These are phyloP conservation scores for Aspergillus conjunctus DNA, from an alignment of 495 filamentous ascomycete genomes.

Conservation along the genomic window DNA sequence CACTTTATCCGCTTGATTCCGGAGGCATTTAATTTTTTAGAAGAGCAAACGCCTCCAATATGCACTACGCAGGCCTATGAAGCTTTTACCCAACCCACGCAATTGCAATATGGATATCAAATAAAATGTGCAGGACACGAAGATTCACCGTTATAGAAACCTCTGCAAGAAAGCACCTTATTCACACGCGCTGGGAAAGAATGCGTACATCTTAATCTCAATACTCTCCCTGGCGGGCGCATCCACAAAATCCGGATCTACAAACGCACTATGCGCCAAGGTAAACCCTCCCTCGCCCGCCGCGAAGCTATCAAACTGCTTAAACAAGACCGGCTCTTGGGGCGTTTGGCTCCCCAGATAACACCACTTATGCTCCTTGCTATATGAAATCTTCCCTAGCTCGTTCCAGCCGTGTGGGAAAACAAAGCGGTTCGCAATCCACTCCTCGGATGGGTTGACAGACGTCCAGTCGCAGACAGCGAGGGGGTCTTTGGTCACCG, in stretches of 20 bases:
- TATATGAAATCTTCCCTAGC: conserved; percentile 20
- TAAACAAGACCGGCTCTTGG: conserved; percentile 35
- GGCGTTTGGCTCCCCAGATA: conserved; percentile 30
- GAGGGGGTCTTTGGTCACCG: conserved; percentile 55
- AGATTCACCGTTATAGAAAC: no score
- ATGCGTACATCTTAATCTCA: conserved; percentile 45
- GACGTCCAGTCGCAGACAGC: conserved; percentile 40
- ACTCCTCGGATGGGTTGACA: conserved; percentile 24
- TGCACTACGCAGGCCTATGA: no score
- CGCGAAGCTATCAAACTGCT: conserved; percentile 36
- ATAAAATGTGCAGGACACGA: no score
- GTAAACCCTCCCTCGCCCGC: conserved; percentile 14
- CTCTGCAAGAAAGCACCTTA: no score
- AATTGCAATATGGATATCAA: no score
- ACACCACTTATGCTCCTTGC: conserved; percentile 31
- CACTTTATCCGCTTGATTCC: neutral
- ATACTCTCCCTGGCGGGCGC: conserved; percentile 55
- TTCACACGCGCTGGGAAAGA: no score
- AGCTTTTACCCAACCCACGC: no score
- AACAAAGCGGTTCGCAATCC: conserved; percentile 19
- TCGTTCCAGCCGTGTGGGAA: conserved; percentile 25
- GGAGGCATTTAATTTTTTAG: neutral
- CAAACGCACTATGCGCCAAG: conserved; percentile 57
- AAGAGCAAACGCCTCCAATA: no score
- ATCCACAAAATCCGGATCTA: conserved; percentile 42